phyloP scores from a whole-genome alignment of 371 early-diverging fungal species.

The Circinella minor region DNA sequence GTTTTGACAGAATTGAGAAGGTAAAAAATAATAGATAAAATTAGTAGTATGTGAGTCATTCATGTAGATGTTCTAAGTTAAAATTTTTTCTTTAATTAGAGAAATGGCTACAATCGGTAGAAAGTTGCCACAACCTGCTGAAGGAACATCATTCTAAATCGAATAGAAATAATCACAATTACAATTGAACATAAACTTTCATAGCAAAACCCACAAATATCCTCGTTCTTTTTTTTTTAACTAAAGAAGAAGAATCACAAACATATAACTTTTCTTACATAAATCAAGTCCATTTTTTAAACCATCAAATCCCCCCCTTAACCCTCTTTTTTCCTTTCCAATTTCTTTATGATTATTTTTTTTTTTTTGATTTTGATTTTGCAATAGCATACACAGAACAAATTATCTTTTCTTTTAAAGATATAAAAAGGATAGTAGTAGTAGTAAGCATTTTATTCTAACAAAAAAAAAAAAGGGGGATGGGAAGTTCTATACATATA shows the following conservation, averaged over 20 bases:
- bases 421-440: no score
- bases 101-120: conserved; percentile 86
- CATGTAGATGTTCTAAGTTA: background rate
- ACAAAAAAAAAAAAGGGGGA: background rate
- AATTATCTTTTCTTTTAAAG: no score
- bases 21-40: conserved; percentile 50
- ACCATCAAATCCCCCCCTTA: no score
- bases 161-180: background rate
- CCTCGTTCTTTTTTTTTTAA: no score
- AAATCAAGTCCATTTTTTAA: no score
- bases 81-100: conserved; percentile 41
- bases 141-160: conserved; percentile 71
- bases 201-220: background rate
- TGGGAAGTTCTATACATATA: background rate
- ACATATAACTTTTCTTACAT: no score
- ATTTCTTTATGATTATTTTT: no score
- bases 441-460: no score
- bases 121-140: conserved; percentile 90
- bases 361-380: no score
- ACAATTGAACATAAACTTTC: background rate
- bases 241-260: no score
- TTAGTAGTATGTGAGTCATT: background rate
- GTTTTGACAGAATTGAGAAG: conserved; percentile 84
- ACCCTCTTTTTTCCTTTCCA: no score
- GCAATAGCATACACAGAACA: no score